These are phyloP conservation scores for Achaetomiella virescens DNA, from an alignment of 495 filamentous ascomycete species.

Conservation along the genomic window DNA sequence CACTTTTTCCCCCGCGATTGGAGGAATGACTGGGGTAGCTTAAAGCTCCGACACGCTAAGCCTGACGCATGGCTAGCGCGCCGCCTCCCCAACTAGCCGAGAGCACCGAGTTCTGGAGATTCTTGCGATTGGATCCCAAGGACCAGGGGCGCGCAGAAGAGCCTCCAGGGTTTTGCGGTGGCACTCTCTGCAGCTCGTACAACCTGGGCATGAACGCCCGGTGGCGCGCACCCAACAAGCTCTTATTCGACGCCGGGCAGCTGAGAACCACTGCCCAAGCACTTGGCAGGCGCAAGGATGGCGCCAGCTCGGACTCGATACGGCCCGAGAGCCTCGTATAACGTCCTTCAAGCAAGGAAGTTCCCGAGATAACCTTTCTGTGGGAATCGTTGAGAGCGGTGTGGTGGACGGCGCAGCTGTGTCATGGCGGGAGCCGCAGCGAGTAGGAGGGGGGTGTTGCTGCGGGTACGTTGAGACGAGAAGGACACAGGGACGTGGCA, in stretches of 20 bases:
- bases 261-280: not conserved
- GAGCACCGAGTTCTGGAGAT: constrained; percentile 9
- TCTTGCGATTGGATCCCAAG: constrained; percentile 12
- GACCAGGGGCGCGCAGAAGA: not conserved
- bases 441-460: too few species aligned
- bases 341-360: not conserved
- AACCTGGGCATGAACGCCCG: not conserved
- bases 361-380: not conserved
- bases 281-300: constrained; percentile 2
- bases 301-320: not conserved
- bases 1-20: not conserved
- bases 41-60: not conserved
- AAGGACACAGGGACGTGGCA: too few species aligned
- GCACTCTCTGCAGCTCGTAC: not conserved
- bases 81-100: not conserved
- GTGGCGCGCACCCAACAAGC: not conserved
- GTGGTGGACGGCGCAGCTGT: too few species aligned
- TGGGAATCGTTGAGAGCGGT: too few species aligned
- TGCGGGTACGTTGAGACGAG: too few species aligned
- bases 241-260: not conserved
- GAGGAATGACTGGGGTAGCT: not conserved
- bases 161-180: not conserved
- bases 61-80: not conserved
- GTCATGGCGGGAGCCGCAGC: too few species aligned
- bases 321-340: not conserved